Conservation (phyloP, 768 basidiomycete species). For the Mycena epipterygia region DNA sequence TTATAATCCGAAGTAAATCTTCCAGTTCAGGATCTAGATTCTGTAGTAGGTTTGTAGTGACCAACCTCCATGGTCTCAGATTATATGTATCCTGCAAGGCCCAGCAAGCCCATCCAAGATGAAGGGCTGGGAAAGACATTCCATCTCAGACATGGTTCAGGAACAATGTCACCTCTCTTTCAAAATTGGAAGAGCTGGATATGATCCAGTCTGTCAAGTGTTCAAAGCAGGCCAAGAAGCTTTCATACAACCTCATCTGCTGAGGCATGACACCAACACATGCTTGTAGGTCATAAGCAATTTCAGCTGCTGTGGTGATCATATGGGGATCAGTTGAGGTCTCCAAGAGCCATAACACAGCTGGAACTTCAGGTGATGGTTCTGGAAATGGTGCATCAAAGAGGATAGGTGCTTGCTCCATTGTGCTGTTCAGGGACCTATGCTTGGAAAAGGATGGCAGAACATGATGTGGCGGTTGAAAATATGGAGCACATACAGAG, state of each 20-base stretch:
- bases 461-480: too few species aligned
- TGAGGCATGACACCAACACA: not conserved
- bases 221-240: not conserved
- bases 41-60: not conserved
- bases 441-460: too few species aligned
- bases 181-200: too few species aligned
- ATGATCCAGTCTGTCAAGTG: not conserved
- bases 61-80: too few species aligned
- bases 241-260: not conserved
- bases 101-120: not conserved
- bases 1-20: not conserved
- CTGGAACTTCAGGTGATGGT: slow-evolving; percentile 1
- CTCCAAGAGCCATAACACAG: slow-evolving; percentile 4
- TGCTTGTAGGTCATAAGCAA: not conserved
- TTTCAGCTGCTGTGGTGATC: not conserved
- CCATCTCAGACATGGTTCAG: not conserved
- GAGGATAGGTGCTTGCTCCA: too few species aligned
- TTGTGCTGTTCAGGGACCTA: too few species aligned
- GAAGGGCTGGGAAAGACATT: not conserved
- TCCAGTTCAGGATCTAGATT: not conserved
- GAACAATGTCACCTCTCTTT: not conserved
- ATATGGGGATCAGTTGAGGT: slow-evolving; percentile 3
- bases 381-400: not conserved
- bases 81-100: not conserved
- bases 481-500: too few species aligned